These are phyloP conservation scores for Phytopythium cucurbitacearum DNA, from an alignment of 352 stramenopile species.

Conservation along the genomic window DNA sequence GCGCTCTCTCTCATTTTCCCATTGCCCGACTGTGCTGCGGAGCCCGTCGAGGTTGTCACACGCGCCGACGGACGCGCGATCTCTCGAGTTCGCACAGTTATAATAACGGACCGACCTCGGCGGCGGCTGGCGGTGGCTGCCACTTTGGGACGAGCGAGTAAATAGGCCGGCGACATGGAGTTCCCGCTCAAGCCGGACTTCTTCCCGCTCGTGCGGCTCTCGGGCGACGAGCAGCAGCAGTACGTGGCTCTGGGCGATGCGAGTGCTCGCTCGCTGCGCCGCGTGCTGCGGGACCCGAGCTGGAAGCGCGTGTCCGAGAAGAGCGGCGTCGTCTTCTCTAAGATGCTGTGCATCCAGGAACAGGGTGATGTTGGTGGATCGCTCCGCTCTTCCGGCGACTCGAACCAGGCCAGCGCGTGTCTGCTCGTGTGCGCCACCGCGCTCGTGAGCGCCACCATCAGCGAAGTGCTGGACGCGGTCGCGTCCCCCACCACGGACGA, in stretches of 20 bases:
- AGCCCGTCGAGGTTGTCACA: no score
- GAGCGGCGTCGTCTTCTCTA: slow-evolving; percentile 55
- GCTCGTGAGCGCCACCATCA: slow-evolving; percentile 47
- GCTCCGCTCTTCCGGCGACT: neutral
- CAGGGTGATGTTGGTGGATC: slow-evolving; percentile 12
- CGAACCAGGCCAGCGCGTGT: slow-evolving; percentile 25
- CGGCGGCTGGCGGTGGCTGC: neutral
- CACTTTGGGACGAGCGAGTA: neutral
- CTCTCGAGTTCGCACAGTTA: no score
- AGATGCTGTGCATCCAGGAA: slow-evolving; percentile 46
- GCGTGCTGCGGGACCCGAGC: slow-evolving; percentile 38
- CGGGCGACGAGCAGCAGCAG: slow-evolving; percentile 32
- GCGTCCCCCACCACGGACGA: slow-evolving; percentile 60
- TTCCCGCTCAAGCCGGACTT: slow-evolving; percentile 70
- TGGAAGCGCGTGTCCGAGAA: slow-evolving; percentile 57
- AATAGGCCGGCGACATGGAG: slow-evolving; percentile 31
- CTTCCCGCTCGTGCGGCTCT: slow-evolving; percentile 55
- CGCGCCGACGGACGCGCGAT: no score
- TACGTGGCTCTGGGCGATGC: slow-evolving; percentile 44
- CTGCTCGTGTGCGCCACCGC: slow-evolving; percentile 61
- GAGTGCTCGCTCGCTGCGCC: slow-evolving; percentile 33
- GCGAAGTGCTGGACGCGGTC: slow-evolving; percentile 60
- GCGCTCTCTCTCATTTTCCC: no score
- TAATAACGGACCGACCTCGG: neutral
- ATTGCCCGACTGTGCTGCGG: no score